Percentiles rank a stretch among this genome's conserved stretches.
These are phyloP conservation scores for Cunninghamia lanceolata DNA, from an alignment of 75 land plant genomes.

Conservation along the genomic window DNA sequence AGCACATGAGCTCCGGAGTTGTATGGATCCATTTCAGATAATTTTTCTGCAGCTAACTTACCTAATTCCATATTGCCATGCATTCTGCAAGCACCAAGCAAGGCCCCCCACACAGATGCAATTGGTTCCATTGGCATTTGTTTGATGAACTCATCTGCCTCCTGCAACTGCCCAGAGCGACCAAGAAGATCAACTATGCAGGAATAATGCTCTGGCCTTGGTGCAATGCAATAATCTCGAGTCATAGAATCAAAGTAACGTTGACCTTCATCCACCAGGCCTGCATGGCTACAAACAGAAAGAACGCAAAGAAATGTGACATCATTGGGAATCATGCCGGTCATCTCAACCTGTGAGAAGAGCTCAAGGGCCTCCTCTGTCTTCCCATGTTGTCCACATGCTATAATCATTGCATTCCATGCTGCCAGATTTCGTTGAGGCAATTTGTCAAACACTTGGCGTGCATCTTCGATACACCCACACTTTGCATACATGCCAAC, in stretches of 20 bases:
- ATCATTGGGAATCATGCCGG: conserved; percentile 51
- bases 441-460: conserved; percentile 26
- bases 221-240: conserved; percentile 29
- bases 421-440: conserved; percentile 46
- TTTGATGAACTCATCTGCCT: conserved; percentile 51
- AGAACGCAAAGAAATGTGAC: conserved; percentile 59
- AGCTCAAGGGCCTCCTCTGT: conserved; percentile 38
- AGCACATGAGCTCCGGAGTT: conserved; percentile 63
- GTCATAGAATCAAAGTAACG: conserved; percentile 45
- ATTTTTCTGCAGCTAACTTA: conserved; percentile 41
- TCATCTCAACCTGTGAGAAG: conserved; percentile 59
- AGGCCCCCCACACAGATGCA: conserved; percentile 64
- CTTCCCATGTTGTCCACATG: conserved; percentile 47
- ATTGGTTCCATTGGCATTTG: conserved; percentile 59
- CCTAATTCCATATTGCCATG: conserved; percentile 51
- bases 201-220: conserved; percentile 57
- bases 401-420: conserved; percentile 75
- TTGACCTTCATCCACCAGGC: conserved; percentile 50
- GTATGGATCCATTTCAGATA: conserved; percentile 51
- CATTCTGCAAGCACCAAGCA: conserved; percentile 55
- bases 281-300: conserved; percentile 70
- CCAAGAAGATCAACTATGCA: conserved; percentile 76
- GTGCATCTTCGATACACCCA: conserved; percentile 55
- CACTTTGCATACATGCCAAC: conserved; percentile 73
- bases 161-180: conserved; percentile 48